Evolutionary conservation across 1,284 basidiomycete species (phyloP).

Genomic region (Ceratobasidium sp.): DNA sequence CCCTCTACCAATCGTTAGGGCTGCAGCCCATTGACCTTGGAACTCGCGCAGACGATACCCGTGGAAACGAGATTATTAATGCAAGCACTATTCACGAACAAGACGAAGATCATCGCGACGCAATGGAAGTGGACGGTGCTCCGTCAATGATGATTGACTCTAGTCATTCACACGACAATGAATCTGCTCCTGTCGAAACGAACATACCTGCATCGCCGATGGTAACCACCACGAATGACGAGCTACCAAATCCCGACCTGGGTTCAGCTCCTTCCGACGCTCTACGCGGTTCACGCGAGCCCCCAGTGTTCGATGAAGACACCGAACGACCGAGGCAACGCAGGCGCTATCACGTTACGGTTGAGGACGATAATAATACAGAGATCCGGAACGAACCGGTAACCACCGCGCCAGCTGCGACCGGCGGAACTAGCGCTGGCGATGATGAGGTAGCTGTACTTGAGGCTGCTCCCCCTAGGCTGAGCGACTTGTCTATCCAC

Average conservation of each 20-base stretch:
- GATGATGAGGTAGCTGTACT: constrained; percentile 28
- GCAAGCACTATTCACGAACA: background rate
- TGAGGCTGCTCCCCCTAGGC: constrained; percentile 20
- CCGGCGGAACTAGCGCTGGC: background rate
- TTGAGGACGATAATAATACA: constrained; percentile 10
- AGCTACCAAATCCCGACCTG: background rate
- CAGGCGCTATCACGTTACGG: constrained; percentile 24
- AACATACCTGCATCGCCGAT: background rate
- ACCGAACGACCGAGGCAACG: constrained; percentile 32
- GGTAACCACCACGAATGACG: background rate
- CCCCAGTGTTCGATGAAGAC: constrained; percentile 30
- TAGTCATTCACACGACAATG: background rate
- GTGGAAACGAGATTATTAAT: constrained; percentile 1
- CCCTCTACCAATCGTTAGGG: background rate
- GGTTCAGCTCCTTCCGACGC: background rate
- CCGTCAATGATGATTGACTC: constrained; percentile 6
- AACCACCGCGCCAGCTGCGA: background rate
- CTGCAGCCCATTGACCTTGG: background rate
- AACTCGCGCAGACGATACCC: constrained; percentile 6
- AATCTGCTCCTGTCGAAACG: background rate
- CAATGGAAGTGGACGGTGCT: constrained; percentile 25
- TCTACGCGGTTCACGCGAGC: constrained; percentile 2
- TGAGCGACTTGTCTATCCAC: constrained; percentile 21
- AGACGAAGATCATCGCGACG: constrained; percentile 28
- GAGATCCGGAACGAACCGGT: constrained; percentile 8